Evolutionary conservation across 2,329 filamentous ascomycete species (phyloP).

Genomic region (Pseudogymnoascus sp.): DNA sequence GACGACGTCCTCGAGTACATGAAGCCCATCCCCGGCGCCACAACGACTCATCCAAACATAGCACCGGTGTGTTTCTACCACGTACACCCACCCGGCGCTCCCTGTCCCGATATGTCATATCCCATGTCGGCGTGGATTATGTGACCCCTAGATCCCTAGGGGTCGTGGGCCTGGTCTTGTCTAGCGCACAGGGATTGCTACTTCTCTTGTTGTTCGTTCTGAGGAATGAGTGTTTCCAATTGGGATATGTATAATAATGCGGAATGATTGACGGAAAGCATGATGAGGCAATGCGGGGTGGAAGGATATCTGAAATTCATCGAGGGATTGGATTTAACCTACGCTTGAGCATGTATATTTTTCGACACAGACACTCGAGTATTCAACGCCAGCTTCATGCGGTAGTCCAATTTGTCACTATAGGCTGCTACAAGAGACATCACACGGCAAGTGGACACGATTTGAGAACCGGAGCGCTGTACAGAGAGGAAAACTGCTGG

Average conservation of each 20-base stretch:
- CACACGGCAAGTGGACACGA: background rate
- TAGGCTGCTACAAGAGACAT: background rate
- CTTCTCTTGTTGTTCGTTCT: background rate
- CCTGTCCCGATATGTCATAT: background rate
- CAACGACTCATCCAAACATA: background rate
- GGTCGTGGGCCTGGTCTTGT: background rate
- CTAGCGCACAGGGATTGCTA: background rate
- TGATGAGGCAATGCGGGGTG: background rate
- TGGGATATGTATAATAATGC: background rate
- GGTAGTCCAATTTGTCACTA: background rate
- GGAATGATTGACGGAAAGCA: background rate
- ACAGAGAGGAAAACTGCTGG: background rate
- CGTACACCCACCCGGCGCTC: background rate
- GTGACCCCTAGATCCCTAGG: background rate
- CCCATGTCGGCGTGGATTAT: background rate
- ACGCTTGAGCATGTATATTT: background rate
- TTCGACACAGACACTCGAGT: background rate
- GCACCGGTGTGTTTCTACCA: background rate
- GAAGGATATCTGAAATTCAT: background rate
- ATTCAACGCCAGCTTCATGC: background rate
- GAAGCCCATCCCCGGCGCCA: background rate
- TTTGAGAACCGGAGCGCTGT: background rate
- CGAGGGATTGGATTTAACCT: background rate
- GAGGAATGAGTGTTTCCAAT: background rate
- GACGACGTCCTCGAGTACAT: background rate